A percentile compares a stretch with the other conserved stretches of the same genome.
Evolutionary conservation across 768 basidiomycete genomes (phyloP).

Genomic region (Suillus plorans): DNA sequence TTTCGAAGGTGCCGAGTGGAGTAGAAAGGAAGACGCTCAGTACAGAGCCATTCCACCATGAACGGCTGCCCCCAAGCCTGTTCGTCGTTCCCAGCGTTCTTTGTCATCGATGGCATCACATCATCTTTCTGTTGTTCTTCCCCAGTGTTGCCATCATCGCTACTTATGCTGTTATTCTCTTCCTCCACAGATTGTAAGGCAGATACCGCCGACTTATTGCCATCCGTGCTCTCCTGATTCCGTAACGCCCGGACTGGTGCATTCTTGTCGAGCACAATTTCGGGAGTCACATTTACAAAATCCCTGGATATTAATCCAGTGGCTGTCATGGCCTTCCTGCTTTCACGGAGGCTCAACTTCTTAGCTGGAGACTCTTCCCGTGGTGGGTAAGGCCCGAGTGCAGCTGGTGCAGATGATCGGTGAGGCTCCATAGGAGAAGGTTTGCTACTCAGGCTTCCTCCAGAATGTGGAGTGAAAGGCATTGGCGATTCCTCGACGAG

Average conservation of each 20-base stretch:
- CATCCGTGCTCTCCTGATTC: constrained; percentile 17
- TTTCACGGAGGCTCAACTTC: constrained; percentile 34
- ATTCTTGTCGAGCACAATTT: constrained; percentile 39
- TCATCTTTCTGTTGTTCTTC: constrained; percentile 20
- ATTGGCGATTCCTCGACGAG: constrained; percentile 47
- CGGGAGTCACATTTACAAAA: constrained; percentile 3
- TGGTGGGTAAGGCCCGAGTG: constrained; percentile 38
- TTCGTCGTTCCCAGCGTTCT: constrained; percentile 10
- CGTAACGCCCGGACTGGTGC: constrained; percentile 40
- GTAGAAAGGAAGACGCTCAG: constrained; percentile 68
- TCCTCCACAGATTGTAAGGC: constrained; percentile 25
- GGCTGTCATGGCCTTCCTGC: constrained; percentile 1
- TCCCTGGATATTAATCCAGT: constrained; percentile 1
- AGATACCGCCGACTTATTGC: constrained; percentile 11
- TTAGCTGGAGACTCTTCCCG: constrained; percentile 24
- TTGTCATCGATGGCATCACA: constrained; percentile 7
- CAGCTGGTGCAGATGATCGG: constrained; percentile 52
- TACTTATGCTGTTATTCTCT: constrained; percentile 10
- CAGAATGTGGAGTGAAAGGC: constrained; percentile 20
- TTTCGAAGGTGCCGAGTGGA: constrained; percentile 82
- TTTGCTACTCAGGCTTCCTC: not conserved
- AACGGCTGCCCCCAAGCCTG: constrained; percentile 76
- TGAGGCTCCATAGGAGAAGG: not conserved
- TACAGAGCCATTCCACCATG: constrained; percentile 79
- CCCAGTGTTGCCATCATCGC: constrained; percentile 20